Conservation (phyloP, 495 filamentous ascomycete species). For the Paragyromitra xinjiangensis region DNA sequence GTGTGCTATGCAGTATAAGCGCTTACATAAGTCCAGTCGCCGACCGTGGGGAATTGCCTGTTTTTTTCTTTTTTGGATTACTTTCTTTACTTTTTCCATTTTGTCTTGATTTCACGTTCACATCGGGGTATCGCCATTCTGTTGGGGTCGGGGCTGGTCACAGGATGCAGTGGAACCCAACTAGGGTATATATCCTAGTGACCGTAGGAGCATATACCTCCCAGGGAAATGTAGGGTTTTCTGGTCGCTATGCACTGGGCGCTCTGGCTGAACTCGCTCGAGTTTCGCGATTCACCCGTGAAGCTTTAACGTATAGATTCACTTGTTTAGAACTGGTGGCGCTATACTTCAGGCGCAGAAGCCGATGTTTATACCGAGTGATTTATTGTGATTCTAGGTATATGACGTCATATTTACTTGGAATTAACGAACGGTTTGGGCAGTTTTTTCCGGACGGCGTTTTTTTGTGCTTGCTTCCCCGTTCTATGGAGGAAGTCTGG, state of each 20-base stretch:
- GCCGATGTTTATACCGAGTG: constrained; percentile 29
- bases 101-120: background rate
- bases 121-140: background rate
- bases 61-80: constrained; percentile 22
- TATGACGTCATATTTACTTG: background rate
- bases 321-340: background rate
- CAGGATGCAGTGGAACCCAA: background rate
- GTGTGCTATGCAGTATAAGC: constrained; percentile 32
- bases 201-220: background rate
- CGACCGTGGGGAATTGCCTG: constrained; percentile 15
- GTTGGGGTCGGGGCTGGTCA: background rate
- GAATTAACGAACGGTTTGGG: background rate
- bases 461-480: background rate
- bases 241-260: background rate
- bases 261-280: background rate
- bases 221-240: background rate
- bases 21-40: constrained; percentile 46
- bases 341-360: background rate
- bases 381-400: constrained; percentile 25
- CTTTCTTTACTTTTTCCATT: constrained; percentile 37
- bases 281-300: background rate
- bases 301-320: background rate
- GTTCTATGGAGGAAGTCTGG: background rate
- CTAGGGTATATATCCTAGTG: background rate
- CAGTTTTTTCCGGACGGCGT: background rate